These are phyloP conservation scores for Oenanthe javanica DNA, from an alignment of 140 eudicot species.

Conservation along the genomic window DNA sequence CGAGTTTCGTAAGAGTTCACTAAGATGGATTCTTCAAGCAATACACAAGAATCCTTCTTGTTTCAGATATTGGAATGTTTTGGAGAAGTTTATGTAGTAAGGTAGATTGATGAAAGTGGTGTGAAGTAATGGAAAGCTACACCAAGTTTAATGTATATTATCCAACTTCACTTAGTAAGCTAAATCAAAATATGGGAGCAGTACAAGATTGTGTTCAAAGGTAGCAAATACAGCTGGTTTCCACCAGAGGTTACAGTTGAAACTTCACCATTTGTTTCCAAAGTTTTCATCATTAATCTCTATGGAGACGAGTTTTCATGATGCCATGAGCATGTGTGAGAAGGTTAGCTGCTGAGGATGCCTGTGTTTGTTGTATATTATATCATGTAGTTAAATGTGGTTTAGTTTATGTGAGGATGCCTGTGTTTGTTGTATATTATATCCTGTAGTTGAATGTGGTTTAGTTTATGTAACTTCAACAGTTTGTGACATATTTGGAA, in stretches of 20 bases:
- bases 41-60: conserved; percentile 85
- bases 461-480: neutral
- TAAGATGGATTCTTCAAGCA: conserved; percentile 69
- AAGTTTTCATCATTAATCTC: neutral
- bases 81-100: conserved; percentile 21
- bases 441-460: neutral
- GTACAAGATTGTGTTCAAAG: neutral
- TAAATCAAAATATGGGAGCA: neutral
- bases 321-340: neutral
- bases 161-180: neutral
- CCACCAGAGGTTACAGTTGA: neutral
- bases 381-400: neutral
- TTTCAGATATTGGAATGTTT: conserved; percentile 77
- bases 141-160: neutral
- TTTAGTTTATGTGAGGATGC: neutral
- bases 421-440: neutral
- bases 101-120: neutral
- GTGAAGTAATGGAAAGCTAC: neutral
- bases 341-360: neutral
- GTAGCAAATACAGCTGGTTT: neutral
- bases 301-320: neutral
- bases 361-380: neutral
- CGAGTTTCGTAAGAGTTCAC: conserved; percentile 24
- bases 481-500: too few species aligned
- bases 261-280: neutral